These are phyloP conservation scores for Solanum tarijense DNA, from an alignment of 257 asterid species.

Conservation along the genomic window DNA sequence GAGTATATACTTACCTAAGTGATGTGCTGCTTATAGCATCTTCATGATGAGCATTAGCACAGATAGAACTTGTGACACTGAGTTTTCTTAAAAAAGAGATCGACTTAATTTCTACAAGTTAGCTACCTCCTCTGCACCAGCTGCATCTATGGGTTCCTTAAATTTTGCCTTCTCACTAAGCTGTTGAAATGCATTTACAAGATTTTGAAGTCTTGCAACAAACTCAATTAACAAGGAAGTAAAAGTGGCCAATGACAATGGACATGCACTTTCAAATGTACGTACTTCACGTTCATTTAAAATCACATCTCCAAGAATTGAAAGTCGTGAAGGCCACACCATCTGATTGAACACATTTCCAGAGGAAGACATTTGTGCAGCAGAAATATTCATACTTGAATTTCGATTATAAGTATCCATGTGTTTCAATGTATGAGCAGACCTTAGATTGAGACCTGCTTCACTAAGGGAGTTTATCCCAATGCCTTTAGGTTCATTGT, in stretches of 20 bases:
- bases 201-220: slow-evolving; percentile 89
- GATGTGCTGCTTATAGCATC: neutral
- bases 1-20: neutral
- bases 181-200: slow-evolving; percentile 52
- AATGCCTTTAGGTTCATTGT: slow-evolving; percentile 30
- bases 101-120: slow-evolving; percentile 22
- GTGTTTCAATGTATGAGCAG: slow-evolving; percentile 25
- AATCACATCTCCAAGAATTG: slow-evolving; percentile 56
- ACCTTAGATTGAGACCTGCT: slow-evolving; percentile 27
- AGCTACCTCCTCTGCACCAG: slow-evolving; percentile 12
- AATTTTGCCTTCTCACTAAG: slow-evolving; percentile 74
- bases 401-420: slow-evolving; percentile 25
- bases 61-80: neutral
- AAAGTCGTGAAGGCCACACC: slow-evolving; percentile 89
- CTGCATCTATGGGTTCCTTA: slow-evolving; percentile 28
- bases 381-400: slow-evolving; percentile 13
- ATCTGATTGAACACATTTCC: slow-evolving; percentile 53
- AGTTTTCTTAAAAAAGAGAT: neutral
- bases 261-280: slow-evolving; percentile 84
- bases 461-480: slow-evolving; percentile 45
- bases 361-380: slow-evolving; percentile 54
- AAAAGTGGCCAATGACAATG: slow-evolving; percentile 66
- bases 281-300: slow-evolving; percentile 68
- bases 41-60: neutral
- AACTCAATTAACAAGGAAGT: slow-evolving; percentile 82